Percentiles rank a stretch among this genome's conserved stretches.
phyloP scores from a whole-genome alignment of 495 filamentous ascomycete species.

The Pyrenula massariospora region DNA sequence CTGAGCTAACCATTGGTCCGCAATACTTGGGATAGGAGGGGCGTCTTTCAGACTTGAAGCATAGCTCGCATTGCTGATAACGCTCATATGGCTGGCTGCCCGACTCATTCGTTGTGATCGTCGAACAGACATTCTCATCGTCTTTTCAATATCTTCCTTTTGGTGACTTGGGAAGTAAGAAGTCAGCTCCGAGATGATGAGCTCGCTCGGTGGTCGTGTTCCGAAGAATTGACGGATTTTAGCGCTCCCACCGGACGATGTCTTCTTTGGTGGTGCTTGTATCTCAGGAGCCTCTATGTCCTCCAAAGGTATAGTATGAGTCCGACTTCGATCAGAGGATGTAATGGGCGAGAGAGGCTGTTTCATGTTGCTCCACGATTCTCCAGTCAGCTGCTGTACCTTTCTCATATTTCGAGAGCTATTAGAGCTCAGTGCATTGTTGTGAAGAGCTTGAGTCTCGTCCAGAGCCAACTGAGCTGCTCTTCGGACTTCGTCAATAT shows the following conservation, averaged over 20 bases:
- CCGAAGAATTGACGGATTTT: slow-evolving; percentile 74
- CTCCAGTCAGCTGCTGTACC: slow-evolving; percentile 72
- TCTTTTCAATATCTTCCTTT: slow-evolving; percentile 84
- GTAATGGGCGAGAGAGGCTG: slow-evolving; percentile 73
- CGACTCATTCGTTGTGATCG: slow-evolving; percentile 82
- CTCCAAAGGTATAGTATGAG: slow-evolving; percentile 47
- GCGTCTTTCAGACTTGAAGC: slow-evolving; percentile 73
- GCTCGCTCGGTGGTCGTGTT: slow-evolving; percentile 82
- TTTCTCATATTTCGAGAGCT: slow-evolving; percentile 60
- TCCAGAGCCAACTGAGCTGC: slow-evolving; percentile 76
- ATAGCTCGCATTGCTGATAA: slow-evolving; percentile 86
- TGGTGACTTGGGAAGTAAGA: slow-evolving; percentile 97
- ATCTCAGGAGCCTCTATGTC: slow-evolving; percentile 46
- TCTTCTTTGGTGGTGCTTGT: slow-evolving; percentile 23
- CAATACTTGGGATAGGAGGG: slow-evolving; percentile 92
- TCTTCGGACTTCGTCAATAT: slow-evolving; percentile 63
- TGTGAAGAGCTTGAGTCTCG: slow-evolving; percentile 63
- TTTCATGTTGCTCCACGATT: slow-evolving; percentile 69
- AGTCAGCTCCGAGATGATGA: slow-evolving; percentile 90
- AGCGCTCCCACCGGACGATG: slow-evolving; percentile 32
- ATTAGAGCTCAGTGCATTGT: slow-evolving; percentile 48
- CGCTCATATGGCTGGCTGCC: slow-evolving; percentile 81
- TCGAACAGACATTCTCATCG: slow-evolving; percentile 79
- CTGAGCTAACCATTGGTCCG: slow-evolving; percentile 75
- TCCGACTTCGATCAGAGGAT: slow-evolving; percentile 44